phyloP scores from a whole-genome alignment of 2,329 filamentous ascomycete species.

The Claviceps capensis region DNA sequence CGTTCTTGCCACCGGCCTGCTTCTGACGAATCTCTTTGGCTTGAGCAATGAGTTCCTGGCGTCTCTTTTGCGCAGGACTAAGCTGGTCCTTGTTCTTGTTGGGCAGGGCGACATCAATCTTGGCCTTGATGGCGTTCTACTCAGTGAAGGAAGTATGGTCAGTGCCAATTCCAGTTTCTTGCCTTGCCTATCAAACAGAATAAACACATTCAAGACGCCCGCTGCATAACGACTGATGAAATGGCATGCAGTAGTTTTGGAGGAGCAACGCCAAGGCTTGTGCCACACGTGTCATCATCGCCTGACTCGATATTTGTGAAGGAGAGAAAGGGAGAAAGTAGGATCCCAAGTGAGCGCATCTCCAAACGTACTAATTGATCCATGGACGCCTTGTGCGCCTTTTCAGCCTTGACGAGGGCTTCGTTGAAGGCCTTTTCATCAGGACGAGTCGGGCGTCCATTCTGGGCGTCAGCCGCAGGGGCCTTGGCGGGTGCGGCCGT shows the following conservation, averaged over 20 bases:
- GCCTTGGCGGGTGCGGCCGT: conserved; percentile 31
- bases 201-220: no score
- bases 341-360: neutral
- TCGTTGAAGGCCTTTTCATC: conserved; percentile 77
- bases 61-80: conserved; percentile 66
- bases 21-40: conserved; percentile 73
- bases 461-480: conserved; percentile 25
- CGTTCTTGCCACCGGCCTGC: conserved; percentile 77
- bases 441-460: conserved; percentile 65
- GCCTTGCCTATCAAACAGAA: no score
- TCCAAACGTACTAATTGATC: conserved; percentile 32
- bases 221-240: no score
- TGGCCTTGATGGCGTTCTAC: conserved; percentile 78
- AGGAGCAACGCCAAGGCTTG: neutral
- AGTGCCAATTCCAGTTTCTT: conserved; percentile 1
- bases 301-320: no score
- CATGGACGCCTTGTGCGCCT: conserved; percentile 68
- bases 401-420: conserved; percentile 67
- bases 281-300: neutral
- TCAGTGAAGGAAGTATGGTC: conserved; percentile 7
- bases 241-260: neutral
- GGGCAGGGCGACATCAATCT: conserved; percentile 71
- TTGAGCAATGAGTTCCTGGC: conserved; percentile 72
- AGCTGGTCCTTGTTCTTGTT: conserved; percentile 64
- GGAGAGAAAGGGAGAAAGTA: neutral